Percentiles rank a stretch among this genome's conserved stretches.
phyloP scores from a whole-genome alignment of 257 asterid genomes.

The Solanum neorickii region DNA sequence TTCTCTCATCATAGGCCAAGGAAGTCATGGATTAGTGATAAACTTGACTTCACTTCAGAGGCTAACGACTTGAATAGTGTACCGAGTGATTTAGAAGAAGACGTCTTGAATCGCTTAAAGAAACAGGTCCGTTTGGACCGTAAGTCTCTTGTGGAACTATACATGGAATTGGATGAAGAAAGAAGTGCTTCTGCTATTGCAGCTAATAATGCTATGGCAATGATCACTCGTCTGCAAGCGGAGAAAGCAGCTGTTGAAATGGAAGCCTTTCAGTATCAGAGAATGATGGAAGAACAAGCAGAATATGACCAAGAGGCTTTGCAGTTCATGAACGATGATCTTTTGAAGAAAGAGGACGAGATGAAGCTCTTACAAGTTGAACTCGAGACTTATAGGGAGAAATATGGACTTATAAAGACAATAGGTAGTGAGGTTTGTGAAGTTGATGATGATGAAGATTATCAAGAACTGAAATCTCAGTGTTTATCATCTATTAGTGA shows the following conservation, averaged over 20 bases:
- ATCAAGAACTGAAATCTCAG: conserved; percentile 47
- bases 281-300: conserved; percentile 98
- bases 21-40: background rate
- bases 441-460: conserved; percentile 57
- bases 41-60: conserved; percentile 19
- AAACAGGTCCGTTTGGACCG: conserved; percentile 56
- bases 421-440: conserved; percentile 62
- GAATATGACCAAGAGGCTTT: conserved; percentile 82
- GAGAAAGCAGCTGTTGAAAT: conserved; percentile 95
- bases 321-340: conserved; percentile 48
- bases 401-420: conserved; percentile 35
- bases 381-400: conserved; percentile 42
- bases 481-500: conserved; percentile 32
- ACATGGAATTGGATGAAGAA: conserved; percentile 89
- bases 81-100: conserved; percentile 26
- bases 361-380: conserved; percentile 45
- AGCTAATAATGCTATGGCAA: conserved; percentile 95
- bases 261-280: conserved; percentile 96
- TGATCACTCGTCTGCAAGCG: conserved; percentile 87
- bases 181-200: conserved; percentile 95
- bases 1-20: conserved; percentile 20
- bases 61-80: conserved; percentile 17
- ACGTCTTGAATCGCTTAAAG: conserved; percentile 20
- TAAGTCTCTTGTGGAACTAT: conserved; percentile 57
- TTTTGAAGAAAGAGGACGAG: conserved; percentile 56